phyloP scores from a whole-genome alignment of 352 stramenopile species.

The Elongisporangium undulatum region DNA sequence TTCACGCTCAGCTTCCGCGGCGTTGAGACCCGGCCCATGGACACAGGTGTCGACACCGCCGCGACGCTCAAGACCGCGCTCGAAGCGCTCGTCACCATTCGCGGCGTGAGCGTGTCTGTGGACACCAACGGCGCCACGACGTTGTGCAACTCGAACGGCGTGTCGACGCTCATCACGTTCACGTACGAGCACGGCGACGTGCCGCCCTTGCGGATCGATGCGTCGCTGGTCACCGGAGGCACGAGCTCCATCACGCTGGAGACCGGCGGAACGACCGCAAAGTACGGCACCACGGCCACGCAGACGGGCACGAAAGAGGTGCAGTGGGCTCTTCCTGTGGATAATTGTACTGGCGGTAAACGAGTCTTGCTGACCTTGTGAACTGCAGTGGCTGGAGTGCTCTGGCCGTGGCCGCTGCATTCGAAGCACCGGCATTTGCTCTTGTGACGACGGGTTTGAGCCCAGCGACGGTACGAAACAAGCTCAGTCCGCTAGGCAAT shows the following conservation, averaged over 20 bases:
- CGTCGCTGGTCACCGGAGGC: slow-evolving; percentile 23
- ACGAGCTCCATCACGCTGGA: slow-evolving; percentile 31
- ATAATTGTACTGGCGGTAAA: too few species aligned
- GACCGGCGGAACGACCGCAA: slow-evolving; percentile 24
- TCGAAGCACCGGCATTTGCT: slow-evolving; percentile 36
- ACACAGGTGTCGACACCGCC: slow-evolving; percentile 33
- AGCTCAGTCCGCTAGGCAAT: neutral
- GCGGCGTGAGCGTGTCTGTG: slow-evolving; percentile 38
- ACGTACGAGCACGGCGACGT: slow-evolving; percentile 63
- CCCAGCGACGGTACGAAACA: slow-evolving; percentile 45
- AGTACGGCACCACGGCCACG: slow-evolving; percentile 33
- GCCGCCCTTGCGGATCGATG: slow-evolving; percentile 31
- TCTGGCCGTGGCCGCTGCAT: slow-evolving; percentile 58
- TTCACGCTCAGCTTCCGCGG: slow-evolving; percentile 66
- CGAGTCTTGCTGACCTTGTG: too few species aligned
- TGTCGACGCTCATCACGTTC: slow-evolving; percentile 64
- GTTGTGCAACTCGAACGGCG: slow-evolving; percentile 46
- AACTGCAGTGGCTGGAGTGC: slow-evolving; percentile 53
- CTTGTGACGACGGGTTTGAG: slow-evolving; percentile 40
- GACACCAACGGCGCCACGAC: slow-evolving; percentile 24
- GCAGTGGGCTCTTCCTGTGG: neutral
- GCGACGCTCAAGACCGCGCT: slow-evolving; percentile 43
- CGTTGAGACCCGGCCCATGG: slow-evolving; percentile 37
- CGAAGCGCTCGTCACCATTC: slow-evolving; percentile 46
- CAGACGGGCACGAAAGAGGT: slow-evolving; percentile 63